Evolutionary conservation across 441 rosid species (phyloP), one percentile per base, ranked within the genome.

Genomic region (Bocquillonia castaneifolia): DNA sequence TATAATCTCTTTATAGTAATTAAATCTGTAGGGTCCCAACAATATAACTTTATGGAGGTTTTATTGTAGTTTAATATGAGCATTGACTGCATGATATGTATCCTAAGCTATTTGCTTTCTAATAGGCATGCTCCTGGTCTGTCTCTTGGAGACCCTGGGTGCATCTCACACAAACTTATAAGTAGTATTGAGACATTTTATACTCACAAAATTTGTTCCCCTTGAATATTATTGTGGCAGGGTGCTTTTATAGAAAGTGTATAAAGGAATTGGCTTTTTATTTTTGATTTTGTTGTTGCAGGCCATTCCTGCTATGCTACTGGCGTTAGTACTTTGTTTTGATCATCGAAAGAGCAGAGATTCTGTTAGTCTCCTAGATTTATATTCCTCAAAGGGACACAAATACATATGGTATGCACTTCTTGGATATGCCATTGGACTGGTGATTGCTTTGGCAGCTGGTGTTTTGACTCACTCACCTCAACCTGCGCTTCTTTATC

Each of bases 291-390:
- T 72, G 31, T 59, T 70, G 10, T 77, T 79, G 50, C 82, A 93
- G 99, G 99, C 99, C 66, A 86, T 93, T 36, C 97, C 97, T 0
- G 92, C 95, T 32, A 93, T 93, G 99, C 93, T 91, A 61, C 76
- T 91, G 74, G 91, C 96, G 28, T 77, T 91, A 73, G 84, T 88
- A 57, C 93, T 93, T 52, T 88, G 93, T 75, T 93, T 89, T 70
- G 96, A 93, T 80, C 72, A 91, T 74, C 85, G 92, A 52, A 93
- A 93, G 81, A 89, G 78, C 59, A 81, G 92, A 80, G 93, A 93
- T 57, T 77, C 91, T 2, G 83, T 93, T 63, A 86, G 71, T 78
- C 82, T 93, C 15, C 55, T 61, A 10, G 98, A 93, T 25, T 67
- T 88, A 40, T 81, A 78, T 67, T 83, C 86, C n/a, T 85, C 85